Evolutionary conservation across 139 green algal genomes (phyloP).

Genomic region (Tetradesmus obliquus): DNA sequence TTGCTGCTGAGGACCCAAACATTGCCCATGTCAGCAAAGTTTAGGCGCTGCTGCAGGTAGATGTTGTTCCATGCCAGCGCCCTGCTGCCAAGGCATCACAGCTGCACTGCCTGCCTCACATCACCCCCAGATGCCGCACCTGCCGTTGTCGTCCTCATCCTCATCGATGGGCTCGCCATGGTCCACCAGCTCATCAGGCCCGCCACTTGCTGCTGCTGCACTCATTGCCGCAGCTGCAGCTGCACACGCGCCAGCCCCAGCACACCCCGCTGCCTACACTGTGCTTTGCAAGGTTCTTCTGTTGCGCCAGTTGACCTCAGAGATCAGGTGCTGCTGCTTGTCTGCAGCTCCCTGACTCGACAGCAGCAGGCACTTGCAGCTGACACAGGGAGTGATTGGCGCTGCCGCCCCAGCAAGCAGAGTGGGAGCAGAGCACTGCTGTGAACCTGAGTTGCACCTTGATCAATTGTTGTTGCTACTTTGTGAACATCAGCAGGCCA

Average conservation of each 20-base stretch:
- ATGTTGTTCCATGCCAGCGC: no score
- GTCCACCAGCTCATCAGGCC: not conserved
- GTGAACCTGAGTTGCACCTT: no score
- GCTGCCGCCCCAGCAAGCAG: not conserved
- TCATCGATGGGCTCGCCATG: slow-evolving; percentile 43
- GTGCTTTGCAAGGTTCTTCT: not conserved
- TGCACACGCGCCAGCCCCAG: not conserved
- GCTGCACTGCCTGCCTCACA: not conserved
- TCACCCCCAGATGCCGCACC: not conserved
- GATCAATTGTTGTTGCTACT: no score
- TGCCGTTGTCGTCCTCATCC: slow-evolving; percentile 42
- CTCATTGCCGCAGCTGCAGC: slow-evolving; percentile 8
- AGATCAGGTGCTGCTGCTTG: not conserved
- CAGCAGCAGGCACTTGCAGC: not conserved
- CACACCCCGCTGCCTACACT: not conserved
- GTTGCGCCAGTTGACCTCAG: not conserved
- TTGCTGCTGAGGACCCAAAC: no score
- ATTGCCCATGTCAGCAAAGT: no score
- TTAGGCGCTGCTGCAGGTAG: no score
- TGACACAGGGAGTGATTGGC: not conserved
- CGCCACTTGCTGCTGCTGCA: not conserved
- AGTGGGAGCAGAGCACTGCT: not conserved
- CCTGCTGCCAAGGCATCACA: not conserved
- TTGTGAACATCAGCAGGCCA: not conserved
- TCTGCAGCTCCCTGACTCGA: not conserved